Evolutionary conservation across 2,329 filamentous ascomycete genomes (phyloP), one percentile per base, ranked within the genome.

Genomic region (Cryoendolithus antarcticus): DNA sequence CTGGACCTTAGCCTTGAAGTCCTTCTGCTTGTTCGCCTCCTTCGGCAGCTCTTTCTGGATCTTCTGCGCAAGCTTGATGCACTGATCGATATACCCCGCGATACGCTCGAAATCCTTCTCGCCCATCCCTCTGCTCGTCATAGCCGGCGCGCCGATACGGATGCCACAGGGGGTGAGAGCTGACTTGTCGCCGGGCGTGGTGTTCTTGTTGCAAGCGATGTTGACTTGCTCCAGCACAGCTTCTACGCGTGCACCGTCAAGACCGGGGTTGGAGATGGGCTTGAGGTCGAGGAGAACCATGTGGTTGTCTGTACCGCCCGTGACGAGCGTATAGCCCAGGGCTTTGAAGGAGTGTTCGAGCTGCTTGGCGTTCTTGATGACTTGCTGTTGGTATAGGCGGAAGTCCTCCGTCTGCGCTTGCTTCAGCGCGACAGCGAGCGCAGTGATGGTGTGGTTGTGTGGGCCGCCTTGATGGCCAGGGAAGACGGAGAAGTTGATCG

Each of bases 191-290:
- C 91, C 91, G 31, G 91, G 91, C 43, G 94, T 91, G 44, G 85
- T 82, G 77, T 98, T 98, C 80, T 98, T 98, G 80, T 98, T 98
- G 77, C 86, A 93, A 46, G 91, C 88, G 63, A 98, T 93, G 73
- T 94, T 93, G 67, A 95, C 91, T 64, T 93, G 83, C 72, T 98
- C 91, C 12, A 98, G 80, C 43, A 98, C 82, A 46, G 85, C 81
- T 74, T 98, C 91, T 32, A 96, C 83, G 63, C 91, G 86, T 42
- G 91, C 91, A 56, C 91, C 91, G 56, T 98, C 91, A 11, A 98
- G 77, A 47, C 69, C 73, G 9, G 39, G 34, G 39, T 37, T 37
- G 60, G 84, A 76, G 58, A 53, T 44, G 15, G 86, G 78, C 62
- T 93, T 88, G 50, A 98, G 79, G 64, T 98, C 91, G 45, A 98